phyloP scores from a whole-genome alignment of 2,329 filamentous ascomycete genomes.

The Diaporthe longicolla region DNA sequence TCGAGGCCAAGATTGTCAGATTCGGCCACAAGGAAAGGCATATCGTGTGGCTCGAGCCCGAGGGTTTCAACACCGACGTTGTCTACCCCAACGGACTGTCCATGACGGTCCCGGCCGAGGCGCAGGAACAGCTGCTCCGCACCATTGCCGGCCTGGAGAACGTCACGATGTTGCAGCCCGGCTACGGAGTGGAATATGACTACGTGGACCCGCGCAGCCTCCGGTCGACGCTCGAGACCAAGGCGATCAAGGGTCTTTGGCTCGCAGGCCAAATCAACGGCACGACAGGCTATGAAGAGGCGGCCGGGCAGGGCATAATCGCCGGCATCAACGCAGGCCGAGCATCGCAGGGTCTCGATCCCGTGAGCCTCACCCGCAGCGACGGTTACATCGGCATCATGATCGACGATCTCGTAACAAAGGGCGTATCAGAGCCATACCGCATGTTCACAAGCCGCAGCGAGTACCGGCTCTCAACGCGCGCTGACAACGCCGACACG shows the following conservation, averaged over 20 bases:
- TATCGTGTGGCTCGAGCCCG: slow-evolving; percentile 96
- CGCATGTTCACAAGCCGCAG: slow-evolving; percentile 97
- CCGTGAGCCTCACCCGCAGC: slow-evolving; percentile 80
- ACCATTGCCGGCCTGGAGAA: slow-evolving; percentile 91
- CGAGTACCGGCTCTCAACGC: slow-evolving; percentile 93
- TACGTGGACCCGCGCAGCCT: slow-evolving; percentile 95
- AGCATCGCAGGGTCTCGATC: slow-evolving; percentile 75
- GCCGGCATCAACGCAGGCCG: slow-evolving; percentile 95
- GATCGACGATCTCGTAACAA: slow-evolving; percentile 97
- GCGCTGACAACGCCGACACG: slow-evolving; percentile 93
- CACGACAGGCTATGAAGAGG: slow-evolving; percentile 98
- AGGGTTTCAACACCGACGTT: slow-evolving; percentile 90
- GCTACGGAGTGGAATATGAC: slow-evolving; percentile 98
- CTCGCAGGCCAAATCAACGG: slow-evolving; percentile 98
- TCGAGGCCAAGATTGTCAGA: slow-evolving; percentile 93
- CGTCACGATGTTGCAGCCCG: slow-evolving; percentile 91
- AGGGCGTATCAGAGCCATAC: slow-evolving; percentile 96
- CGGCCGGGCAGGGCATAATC: slow-evolving; percentile 91
- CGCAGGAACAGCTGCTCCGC: slow-evolving; percentile 86
- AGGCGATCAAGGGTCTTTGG: slow-evolving; percentile 88
- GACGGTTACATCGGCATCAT: slow-evolving; percentile 99
- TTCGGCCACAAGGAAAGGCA: slow-evolving; percentile 86
- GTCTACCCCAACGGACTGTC: slow-evolving; percentile 98
- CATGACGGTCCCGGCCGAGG: slow-evolving; percentile 93
- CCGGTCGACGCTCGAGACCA: slow-evolving; percentile 92